phyloP scores from a whole-genome alignment of 225 moss, liverwort and hornwort species.

The Ulota crispa region DNA sequence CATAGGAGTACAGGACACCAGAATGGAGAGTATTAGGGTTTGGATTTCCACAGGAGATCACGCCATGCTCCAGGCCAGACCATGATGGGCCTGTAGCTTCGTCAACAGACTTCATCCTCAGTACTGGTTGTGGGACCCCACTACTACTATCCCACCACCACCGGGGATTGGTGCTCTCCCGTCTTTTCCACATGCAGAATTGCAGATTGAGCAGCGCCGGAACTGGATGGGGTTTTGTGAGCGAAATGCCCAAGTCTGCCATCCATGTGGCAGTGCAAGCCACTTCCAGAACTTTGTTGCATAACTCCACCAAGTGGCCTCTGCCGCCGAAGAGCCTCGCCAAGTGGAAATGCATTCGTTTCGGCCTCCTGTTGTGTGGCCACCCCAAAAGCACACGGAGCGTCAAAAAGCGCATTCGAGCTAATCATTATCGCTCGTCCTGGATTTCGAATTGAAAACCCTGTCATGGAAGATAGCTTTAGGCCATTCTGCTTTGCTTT shows the following conservation, averaged over 20 bases:
- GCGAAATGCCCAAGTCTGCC: not conserved
- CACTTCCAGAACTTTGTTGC: not conserved
- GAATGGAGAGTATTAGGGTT: conserved; percentile 30
- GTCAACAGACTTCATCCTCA: conserved; percentile 55
- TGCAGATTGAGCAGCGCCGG: not conserved
- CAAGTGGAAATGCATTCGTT: conserved; percentile 22
- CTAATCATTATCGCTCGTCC: conserved; percentile 1
- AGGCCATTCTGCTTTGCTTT: not conserved
- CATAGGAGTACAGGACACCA: not conserved
- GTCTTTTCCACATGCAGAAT: not conserved
- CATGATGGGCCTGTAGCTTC: not conserved
- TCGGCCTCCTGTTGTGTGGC: not conserved
- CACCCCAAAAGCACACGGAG: conserved; percentile 4
- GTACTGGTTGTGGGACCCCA: not conserved
- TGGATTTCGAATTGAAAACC: not conserved
- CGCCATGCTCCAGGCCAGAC: not conserved
- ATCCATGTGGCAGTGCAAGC: conserved; percentile 15
- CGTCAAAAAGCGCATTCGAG: conserved; percentile 13
- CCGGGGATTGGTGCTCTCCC: not conserved
- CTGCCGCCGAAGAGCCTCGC: not conserved
- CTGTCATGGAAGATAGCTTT: not conserved
- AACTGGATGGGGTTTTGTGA: not conserved
- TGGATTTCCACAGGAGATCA: not conserved
- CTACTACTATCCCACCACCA: not conserved
- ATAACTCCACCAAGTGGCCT: conserved; percentile 27